Conservation (phyloP, 2,329 filamentous ascomycete species). For the Paecilomyces niveus region DNA sequence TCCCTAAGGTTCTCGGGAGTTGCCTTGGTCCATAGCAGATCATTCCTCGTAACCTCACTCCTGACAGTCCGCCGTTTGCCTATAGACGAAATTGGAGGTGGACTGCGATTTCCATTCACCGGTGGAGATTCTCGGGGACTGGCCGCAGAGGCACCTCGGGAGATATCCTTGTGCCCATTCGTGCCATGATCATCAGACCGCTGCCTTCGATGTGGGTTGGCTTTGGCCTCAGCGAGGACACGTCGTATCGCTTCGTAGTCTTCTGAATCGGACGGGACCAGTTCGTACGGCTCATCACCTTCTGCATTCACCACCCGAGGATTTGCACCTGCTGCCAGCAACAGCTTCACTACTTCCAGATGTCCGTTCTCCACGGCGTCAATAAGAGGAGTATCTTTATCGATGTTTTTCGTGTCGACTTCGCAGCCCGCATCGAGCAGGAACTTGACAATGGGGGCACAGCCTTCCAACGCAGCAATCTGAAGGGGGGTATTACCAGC, state of each 20-base stretch:
- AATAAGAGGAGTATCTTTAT: constrained; percentile 87
- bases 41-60: constrained; percentile 44
- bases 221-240: constrained; percentile 58
- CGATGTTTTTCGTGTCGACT: constrained; percentile 68
- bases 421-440: constrained; percentile 79
- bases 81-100: constrained; percentile 25
- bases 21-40: constrained; percentile 44
- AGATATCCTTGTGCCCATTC: constrained; percentile 28
- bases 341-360: constrained; percentile 73
- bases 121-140: constrained; percentile 41
- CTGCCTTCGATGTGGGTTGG: constrained; percentile 44
- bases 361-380: constrained; percentile 97
- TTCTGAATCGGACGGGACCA: constrained; percentile 67
- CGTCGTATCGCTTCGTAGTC: constrained; percentile 73
- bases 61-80: constrained; percentile 39
- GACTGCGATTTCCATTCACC: constrained; percentile 31
- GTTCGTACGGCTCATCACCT: constrained; percentile 83
- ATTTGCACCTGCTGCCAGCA: constrained; percentile 83
- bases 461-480: constrained; percentile 82
- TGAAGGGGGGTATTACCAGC: constrained; percentile 95
- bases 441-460: constrained; percentile 78
- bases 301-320: constrained; percentile 86
- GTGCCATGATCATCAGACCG: constrained; percentile 36
- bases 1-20: constrained; percentile 43
- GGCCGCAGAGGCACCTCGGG: constrained; percentile 36